Evolutionary conservation across 1,284 basidiomycete genomes (phyloP).

Genomic region (Ceratobasidium sp.): DNA sequence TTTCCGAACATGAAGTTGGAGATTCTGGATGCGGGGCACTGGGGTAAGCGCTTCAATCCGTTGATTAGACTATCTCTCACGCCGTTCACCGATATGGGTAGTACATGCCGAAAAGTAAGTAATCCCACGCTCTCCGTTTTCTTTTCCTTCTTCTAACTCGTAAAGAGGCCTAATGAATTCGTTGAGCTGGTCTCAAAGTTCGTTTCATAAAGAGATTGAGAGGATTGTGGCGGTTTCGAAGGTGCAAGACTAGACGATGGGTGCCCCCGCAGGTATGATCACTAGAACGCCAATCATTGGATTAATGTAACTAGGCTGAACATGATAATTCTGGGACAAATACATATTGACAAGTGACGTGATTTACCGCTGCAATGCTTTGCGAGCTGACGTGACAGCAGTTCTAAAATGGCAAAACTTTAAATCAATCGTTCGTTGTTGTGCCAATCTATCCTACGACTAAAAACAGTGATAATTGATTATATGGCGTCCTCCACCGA

Average conservation of each 20-base stretch:
- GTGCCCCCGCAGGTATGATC: too few species aligned
- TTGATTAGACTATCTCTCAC: background rate
- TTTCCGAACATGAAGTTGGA: constrained; percentile 74
- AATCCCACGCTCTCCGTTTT: background rate
- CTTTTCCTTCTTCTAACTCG: background rate
- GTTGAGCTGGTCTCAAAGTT: constrained; percentile 42
- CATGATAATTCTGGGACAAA: too few species aligned
- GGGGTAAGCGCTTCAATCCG: constrained; percentile 65
- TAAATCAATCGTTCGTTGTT: background rate
- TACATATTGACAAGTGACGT: too few species aligned
- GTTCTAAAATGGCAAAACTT: background rate
- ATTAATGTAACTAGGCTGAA: too few species aligned
- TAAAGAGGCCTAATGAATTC: constrained; percentile 34
- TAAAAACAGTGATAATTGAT: background rate
- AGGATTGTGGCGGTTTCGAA: too few species aligned
- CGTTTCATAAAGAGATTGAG: background rate
- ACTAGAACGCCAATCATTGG: too few species aligned
- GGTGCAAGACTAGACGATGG: too few species aligned
- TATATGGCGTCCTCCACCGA: constrained; percentile 29
- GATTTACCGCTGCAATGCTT: too few species aligned
- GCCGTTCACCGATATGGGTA: background rate
- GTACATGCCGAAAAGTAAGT: constrained; percentile 41
- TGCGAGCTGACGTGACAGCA: too few species aligned
- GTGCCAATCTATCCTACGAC: background rate
- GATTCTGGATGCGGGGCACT: constrained; percentile 72